These are phyloP conservation scores for Capronia americana DNA, from an alignment of 2,329 filamentous ascomycete genomes.

Conservation along the genomic window DNA sequence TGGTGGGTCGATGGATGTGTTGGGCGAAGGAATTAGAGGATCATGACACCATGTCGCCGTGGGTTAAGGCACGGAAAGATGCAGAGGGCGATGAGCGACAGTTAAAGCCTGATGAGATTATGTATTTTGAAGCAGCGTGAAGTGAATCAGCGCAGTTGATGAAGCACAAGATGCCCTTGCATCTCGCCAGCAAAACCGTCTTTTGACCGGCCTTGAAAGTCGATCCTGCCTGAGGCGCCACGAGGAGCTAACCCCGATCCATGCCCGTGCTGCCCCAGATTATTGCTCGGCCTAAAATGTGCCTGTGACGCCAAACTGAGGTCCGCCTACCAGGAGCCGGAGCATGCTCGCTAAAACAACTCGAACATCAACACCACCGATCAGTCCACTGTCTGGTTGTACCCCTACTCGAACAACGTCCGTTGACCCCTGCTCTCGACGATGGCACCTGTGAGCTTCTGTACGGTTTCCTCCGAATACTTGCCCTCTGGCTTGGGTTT, in stretches of 20 bases:
- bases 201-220: constrained; percentile 17
- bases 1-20: constrained; percentile 19
- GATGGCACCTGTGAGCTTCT: constrained; percentile 77
- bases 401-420: constrained; percentile 71
- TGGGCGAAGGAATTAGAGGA: constrained; percentile 3
- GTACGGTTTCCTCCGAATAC: constrained; percentile 59
- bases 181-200: constrained; percentile 10
- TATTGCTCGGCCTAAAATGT: constrained; percentile 15
- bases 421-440: constrained; percentile 81
- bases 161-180: constrained; percentile 19
- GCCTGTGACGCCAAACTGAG: constrained; percentile 5
- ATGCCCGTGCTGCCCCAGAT: constrained; percentile 16
- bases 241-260: constrained; percentile 1
- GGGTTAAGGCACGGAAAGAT: constrained; percentile 1
- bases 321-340: constrained; percentile 1
- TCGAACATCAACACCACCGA: neutral
- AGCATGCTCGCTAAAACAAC: neutral
- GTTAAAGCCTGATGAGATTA: neutral
- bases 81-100: neutral
- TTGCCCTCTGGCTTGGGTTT: constrained; percentile 50
- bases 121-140: neutral
- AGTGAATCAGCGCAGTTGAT: constrained; percentile 11
- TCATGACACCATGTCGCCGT: constrained; percentile 10
- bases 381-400: neutral
- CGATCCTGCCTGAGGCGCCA: constrained; percentile 6